Base-by-base conservation (phyloP, 306 rosid genomes). In the Vachellia pachyceras region DNA sequence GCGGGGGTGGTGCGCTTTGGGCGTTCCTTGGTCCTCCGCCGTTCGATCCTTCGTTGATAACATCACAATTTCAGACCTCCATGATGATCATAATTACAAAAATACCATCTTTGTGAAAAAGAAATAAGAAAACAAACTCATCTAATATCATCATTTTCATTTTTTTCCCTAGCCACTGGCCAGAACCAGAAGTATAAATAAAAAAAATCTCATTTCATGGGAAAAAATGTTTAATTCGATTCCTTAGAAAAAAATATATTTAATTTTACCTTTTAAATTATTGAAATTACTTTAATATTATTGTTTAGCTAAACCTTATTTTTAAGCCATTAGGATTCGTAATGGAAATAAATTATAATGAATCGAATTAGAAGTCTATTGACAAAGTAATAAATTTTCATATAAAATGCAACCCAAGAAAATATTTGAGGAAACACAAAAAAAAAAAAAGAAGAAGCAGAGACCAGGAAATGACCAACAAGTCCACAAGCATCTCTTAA, bases 11-110 rank as follows among this genome's bases (percentile, higher is more conserved):
- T 52, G 88, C 79, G 13, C 80, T 82, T 60, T 91, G 45, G 55
- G 79, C 64, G 45, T 88, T 81, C 83, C 92, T 87, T 15, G 84
- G 55, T 37, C 87, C 92, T 65, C 87, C 94, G 4, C 87, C 88
- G 79, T 89, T 86, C 0, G 94, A 89, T 85, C 84, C 92, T 89
- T 81, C 80, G 68, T 23, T 1, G 18, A 1, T n/a, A 18, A 25
- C 50, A 78, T 66, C 70, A 61, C 79, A 76, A 78, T 42, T 40
- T 80, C 73, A 85, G 73, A 76, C 75, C 81, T 11, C 55, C 82
- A 75, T 70, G 44, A 64, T 66, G 8, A 68, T 46, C 20, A 70
- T 35, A 69, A 75, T 84, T 57, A 81, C 80, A 5, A 66, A 71
- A 58, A 79, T 8, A 6, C 84, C 87, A 69, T 69, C n/a, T 11